These are phyloP conservation scores for Cordyceps pruinosa DNA, from an alignment of 2,329 filamentous ascomycete species.

Conservation along the genomic window DNA sequence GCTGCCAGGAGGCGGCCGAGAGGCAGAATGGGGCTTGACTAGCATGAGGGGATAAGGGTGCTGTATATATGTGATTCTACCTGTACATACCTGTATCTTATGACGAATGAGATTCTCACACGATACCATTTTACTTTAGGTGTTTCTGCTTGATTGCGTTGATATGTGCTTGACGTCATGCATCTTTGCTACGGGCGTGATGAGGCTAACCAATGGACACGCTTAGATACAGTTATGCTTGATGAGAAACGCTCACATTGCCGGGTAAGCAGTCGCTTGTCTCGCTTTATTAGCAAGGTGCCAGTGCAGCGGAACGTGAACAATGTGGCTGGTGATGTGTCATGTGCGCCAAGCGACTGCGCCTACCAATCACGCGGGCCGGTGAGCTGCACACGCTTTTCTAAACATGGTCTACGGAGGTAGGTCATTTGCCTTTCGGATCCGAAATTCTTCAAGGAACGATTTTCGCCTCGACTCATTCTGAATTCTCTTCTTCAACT, in stretches of 20 bases:
- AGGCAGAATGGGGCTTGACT: constrained; percentile 34
- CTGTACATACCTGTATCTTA: constrained; percentile 33
- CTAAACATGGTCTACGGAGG: background rate
- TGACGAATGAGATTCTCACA: constrained; percentile 26
- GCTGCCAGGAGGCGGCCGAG: constrained; percentile 33
- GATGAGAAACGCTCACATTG: background rate
- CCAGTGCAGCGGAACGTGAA: background rate
- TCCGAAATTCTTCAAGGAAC: background rate
- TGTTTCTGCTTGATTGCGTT: background rate
- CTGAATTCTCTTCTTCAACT: background rate
- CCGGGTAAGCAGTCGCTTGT: background rate
- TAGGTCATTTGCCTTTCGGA: background rate
- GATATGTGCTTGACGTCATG: background rate
- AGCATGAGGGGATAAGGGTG: constrained; percentile 26
- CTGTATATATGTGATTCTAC: constrained; percentile 34
- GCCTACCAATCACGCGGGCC: background rate
- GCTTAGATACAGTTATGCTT: background rate
- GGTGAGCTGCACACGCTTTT: background rate
- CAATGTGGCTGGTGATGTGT: background rate
- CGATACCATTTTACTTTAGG: background rate
- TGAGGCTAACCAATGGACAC: background rate
- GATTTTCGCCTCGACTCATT: background rate
- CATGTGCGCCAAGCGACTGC: background rate
- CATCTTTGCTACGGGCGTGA: background rate
- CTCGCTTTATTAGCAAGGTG: background rate